Conservation (phyloP, 495 filamentous ascomycete species). For the Usnea hakonensis region DNA sequence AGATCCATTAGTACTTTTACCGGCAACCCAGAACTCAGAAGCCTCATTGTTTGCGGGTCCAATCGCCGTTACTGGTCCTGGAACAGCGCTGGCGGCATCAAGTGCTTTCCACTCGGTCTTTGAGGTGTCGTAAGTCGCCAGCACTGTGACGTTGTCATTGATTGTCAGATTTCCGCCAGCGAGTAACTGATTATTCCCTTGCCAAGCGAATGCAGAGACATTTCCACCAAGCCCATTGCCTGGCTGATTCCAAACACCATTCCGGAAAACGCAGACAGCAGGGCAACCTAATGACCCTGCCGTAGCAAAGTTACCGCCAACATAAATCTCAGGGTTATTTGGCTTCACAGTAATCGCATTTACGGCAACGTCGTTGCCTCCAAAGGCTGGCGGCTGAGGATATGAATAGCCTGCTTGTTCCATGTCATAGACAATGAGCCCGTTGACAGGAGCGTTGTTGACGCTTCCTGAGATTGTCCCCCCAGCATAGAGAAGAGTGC, state of each 20-base stretch:
- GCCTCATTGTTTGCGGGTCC: conserved; percentile 59
- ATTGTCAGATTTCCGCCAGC: conserved; percentile 70
- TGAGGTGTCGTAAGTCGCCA: conserved; percentile 67
- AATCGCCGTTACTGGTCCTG: conserved; percentile 70
- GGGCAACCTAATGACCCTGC: conserved; percentile 81
- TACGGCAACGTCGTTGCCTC: conserved; percentile 60
- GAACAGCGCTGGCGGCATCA: conserved; percentile 51
- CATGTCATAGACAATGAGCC: conserved; percentile 76
- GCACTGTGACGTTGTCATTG: conserved; percentile 51
- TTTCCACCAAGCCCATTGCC: conserved; percentile 60
- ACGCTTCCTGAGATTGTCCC: conserved; percentile 67
- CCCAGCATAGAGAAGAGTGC: conserved; percentile 70
- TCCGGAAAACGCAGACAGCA: conserved; percentile 70
- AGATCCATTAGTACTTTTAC: conserved; percentile 55
- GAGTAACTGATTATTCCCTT: conserved; percentile 56
- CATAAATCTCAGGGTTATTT: conserved; percentile 64
- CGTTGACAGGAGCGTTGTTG: conserved; percentile 53
- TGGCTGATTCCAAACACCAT: conserved; percentile 68
- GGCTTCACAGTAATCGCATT: conserved; percentile 64
- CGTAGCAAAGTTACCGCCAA: conserved; percentile 71
- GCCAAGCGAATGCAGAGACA: conserved; percentile 68
- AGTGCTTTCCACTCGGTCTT: conserved; percentile 57
- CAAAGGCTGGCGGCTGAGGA: conserved; percentile 62
- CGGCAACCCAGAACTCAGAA: conserved; percentile 72
- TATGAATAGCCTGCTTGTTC: conserved; percentile 47